Base-by-base conservation (phyloP, 768 basidiomycete genomes). In the Antrodiella citrinella region DNA sequence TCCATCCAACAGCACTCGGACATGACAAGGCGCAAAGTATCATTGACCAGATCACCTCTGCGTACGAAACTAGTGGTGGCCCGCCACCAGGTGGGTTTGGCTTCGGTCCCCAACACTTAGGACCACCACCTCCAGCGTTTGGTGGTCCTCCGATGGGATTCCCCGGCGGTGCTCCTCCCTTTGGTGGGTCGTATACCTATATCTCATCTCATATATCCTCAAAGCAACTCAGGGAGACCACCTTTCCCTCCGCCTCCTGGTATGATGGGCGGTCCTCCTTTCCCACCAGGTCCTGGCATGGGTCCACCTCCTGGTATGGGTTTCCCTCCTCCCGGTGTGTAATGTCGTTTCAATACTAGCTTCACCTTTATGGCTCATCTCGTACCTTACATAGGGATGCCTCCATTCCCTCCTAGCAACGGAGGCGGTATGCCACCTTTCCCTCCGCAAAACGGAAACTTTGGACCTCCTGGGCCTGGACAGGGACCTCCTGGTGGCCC, bases 21-120 rank as follows among this genome's bases (percentile, higher is more conserved):
- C 92, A 97, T 68, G 94, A 98, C 77, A 95, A 95, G 67, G 94
- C 95, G 15, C 96, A 99, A 68, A 91, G 72, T 60, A 92, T 98
- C 65, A 98, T 99, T 65, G 95, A 99, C 77, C 91, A 95, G 68
- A 98, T 99, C 67, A 94, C 92, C 30, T 83, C 87, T 19, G 84
- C 88, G 21, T 96, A 95, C 62, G 95, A 98, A 69, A 78, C 77
- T 23, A 82, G 87, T 40, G 83, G 84, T 47, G 87, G 87, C 2
- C 90, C 89, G 38, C 90, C 90, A 56, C 87, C 87, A 10, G 89
- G 89, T 47, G 89, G 90, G 3, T 91, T 91, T 55, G 86, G 86
- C 5, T 90, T 90, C 57, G 86, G 86, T 20, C 86, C 88, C 38
- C 87, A 87, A 53, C 86, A 89, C 66, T 72, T 90, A 46, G 78